phyloP scores from a whole-genome alignment of 1,284 basidiomycete species.

The Ustilago trichophora region DNA sequence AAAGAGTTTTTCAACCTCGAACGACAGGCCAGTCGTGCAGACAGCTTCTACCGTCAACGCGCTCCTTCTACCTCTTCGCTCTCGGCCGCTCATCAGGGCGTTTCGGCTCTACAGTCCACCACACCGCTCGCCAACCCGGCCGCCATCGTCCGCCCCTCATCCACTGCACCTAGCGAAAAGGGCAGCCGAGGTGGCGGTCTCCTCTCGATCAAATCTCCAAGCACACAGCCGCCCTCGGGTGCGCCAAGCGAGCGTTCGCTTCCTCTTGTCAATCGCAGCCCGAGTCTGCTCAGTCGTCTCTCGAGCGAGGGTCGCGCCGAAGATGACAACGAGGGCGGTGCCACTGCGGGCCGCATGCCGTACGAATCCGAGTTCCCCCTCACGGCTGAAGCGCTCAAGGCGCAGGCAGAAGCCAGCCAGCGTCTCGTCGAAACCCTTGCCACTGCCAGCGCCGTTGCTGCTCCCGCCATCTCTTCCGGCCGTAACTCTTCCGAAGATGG shows the following conservation, averaged over 20 bases:
- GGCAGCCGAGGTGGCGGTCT: conserved; percentile 27
- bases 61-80: conserved; percentile 36
- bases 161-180: conserved; percentile 33
- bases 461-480: conserved; percentile 2
- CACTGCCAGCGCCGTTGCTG: conserved; percentile 1
- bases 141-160: conserved; percentile 36
- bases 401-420: conserved; percentile 45
- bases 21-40: conserved; percentile 38
- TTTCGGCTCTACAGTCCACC: neutral
- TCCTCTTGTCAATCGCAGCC: conserved; percentile 36
- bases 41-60: conserved; percentile 40
- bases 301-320: conserved; percentile 43
- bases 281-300: conserved; percentile 43
- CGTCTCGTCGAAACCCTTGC: conserved; percentile 34
- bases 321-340: conserved; percentile 23
- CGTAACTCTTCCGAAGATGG: conserved; percentile 21
- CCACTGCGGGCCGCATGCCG: conserved; percentile 26
- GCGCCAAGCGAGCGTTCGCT: conserved; percentile 38
- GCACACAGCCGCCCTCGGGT: conserved; percentile 36
- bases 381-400: conserved; percentile 46
- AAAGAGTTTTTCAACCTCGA: conserved; percentile 56
- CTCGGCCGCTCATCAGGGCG: neutral
- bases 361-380: conserved; percentile 42
- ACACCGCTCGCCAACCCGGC: conserved; percentile 27
- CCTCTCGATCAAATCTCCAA: conserved; percentile 34